These are phyloP conservation scores for Torulaspora delbrueckii DNA, from an alignment of 805 yeast genomes.

Conservation along the genomic window DNA sequence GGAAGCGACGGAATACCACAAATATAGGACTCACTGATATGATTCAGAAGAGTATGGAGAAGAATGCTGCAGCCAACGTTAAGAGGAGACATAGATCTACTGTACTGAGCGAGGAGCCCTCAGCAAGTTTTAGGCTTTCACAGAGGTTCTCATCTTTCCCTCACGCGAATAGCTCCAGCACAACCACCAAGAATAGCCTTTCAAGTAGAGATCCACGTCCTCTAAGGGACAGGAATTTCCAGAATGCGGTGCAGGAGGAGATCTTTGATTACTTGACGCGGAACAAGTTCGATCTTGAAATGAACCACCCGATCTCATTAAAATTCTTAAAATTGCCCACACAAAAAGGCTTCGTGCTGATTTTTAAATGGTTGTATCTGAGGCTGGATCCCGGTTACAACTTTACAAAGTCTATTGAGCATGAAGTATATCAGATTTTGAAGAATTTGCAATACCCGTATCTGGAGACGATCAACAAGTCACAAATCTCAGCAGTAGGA, in stretches of 20 bases:
- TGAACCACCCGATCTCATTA: slow-evolving; percentile 61
- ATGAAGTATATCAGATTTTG: slow-evolving; percentile 65
- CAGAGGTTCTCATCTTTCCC: slow-evolving; percentile 19
- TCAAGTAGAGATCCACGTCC: slow-evolving; percentile 64
- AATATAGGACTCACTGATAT: slow-evolving; percentile 23
- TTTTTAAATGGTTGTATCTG: slow-evolving; percentile 75
- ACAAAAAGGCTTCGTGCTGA: slow-evolving; percentile 73
- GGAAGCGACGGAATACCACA: slow-evolving; percentile 23
- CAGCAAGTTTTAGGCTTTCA: slow-evolving; percentile 16
- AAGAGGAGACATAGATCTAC: slow-evolving; percentile 24
- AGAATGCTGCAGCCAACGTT: slow-evolving; percentile 6
- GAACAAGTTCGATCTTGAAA: slow-evolving; percentile 68
- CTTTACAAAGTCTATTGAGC: slow-evolving; percentile 64
- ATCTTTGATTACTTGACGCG: slow-evolving; percentile 57
- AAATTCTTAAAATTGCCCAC: slow-evolving; percentile 73
- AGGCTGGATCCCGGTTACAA: slow-evolving; percentile 74
- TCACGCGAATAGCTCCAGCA: slow-evolving; percentile 5
- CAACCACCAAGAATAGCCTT: slow-evolving; percentile 1
- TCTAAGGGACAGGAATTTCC: slow-evolving; percentile 65
- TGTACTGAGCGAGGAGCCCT: slow-evolving; percentile 12
- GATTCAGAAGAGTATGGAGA: slow-evolving; percentile 27
- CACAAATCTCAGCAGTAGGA: slow-evolving; percentile 87
- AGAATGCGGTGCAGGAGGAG: slow-evolving; percentile 58
- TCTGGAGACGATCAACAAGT: slow-evolving; percentile 70
- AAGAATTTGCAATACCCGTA: slow-evolving; percentile 72